These are phyloP conservation scores for Mortierella hygrophila DNA, from an alignment of 192 early-diverging fungal genomes.

Conservation along the genomic window DNA sequence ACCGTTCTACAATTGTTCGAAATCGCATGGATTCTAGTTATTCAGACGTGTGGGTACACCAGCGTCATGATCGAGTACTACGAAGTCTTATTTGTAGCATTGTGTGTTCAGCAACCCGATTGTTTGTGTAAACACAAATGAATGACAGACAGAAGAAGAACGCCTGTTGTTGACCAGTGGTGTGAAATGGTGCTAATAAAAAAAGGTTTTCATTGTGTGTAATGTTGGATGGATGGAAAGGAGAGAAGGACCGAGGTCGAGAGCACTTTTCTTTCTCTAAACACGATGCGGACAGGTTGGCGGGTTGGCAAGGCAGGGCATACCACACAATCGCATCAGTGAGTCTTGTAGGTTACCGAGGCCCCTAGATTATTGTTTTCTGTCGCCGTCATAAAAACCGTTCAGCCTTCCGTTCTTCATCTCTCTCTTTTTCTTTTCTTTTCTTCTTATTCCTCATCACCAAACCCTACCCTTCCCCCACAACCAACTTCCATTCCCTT, in stretches of 20 bases:
- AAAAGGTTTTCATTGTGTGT: neutral
- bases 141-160: neutral
- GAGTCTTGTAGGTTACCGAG: too few relatives aligned
- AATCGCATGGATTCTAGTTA: too few relatives aligned
- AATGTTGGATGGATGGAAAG: slow-evolving; percentile 1
- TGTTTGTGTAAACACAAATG: neutral
- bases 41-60: too few relatives aligned
- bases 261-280: neutral
- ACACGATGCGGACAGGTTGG: neutral
- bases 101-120: neutral
- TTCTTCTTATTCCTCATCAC: neutral
- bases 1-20: too few relatives aligned
- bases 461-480: slow-evolving; percentile 11
- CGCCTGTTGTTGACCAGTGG: neutral
- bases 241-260: slow-evolving; percentile 1
- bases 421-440: neutral
- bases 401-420: neutral
- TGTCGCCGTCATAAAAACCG: neutral
- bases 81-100: neutral
- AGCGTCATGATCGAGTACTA: too few relatives aligned
- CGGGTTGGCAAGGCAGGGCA: too few relatives aligned
- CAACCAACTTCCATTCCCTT: slow-evolving; percentile 9
- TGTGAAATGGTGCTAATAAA: neutral
- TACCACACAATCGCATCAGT: too few relatives aligned
- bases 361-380: neutral